Base-by-base conservation (phyloP, 805 yeast genomes). In the Middelhovenomyces tepae region DNA sequence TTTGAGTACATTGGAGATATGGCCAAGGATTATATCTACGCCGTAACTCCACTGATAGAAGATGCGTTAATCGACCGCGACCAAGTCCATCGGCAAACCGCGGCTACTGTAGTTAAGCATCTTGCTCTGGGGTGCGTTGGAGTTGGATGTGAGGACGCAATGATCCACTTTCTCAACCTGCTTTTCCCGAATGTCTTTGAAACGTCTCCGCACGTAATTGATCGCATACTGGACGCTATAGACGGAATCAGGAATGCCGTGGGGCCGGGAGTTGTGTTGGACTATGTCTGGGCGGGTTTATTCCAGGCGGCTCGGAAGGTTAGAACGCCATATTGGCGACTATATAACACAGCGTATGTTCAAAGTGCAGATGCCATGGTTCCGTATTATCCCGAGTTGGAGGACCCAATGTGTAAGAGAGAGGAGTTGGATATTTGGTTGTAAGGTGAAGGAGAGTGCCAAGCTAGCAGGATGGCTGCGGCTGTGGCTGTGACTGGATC, bases 281-380 rank as follows among this genome's bases (percentile, higher is more conserved):
- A 81, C 46, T 91, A 91, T 54, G 47, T 80, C 0, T 73, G 94
- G 79, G 75, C 78, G 0, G 99, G 99, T 0, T 59, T 91, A 13
- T 91, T 86, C 53, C 97, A 91, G 47, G 94, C 97, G 1, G 95
- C 97, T 0, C 64, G 79, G 36, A 81, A 78, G 48, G 97, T 91
- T 0, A 65, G 98, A 40, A 60, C 58, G 3, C 77, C 91, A 0
- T 91, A 79, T 54, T 91, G 97, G 97, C 76, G 69, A 42, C 53
- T 86, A 9, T 87, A 74, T 62, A 87, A 89, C 47, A 59, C 61
- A 25, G 73, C 86, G 17, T 87, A 87, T 49, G 71, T 82, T 9
- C 85, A 78, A 46, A 69, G 71, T 39, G 62, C 74, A 27, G 93
- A 85, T 53, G 60, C 87, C 0, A 53, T 91, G 51, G 85, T 86